Evolutionary conservation across 1,139 yeast species (phyloP).

Genomic region (Hanseniaspora uvarum): DNA sequence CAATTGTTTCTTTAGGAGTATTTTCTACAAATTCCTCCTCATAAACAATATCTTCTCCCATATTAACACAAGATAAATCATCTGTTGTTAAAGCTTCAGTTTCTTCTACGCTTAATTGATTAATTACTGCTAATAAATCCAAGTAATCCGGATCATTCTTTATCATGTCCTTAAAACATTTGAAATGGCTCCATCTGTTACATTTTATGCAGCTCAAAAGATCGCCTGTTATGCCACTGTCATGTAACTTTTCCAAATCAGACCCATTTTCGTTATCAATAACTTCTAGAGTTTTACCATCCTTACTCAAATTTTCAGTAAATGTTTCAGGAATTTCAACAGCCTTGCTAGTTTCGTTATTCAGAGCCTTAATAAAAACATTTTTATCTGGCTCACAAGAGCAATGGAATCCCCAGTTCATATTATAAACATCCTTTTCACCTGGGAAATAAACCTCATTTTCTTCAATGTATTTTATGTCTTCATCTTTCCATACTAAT

Average conservation of each 20-base stretch:
- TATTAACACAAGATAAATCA: constrained; percentile 20
- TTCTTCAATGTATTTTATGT: constrained; percentile 22
- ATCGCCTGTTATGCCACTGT: constrained; percentile 6
- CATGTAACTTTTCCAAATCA: neutral
- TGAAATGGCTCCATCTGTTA: constrained; percentile 31
- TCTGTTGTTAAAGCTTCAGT: constrained; percentile 21
- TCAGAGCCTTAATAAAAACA: neutral
- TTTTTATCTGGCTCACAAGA: constrained; percentile 21
- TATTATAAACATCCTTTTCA: constrained; percentile 23
- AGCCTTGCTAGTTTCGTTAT: constrained; percentile 8
- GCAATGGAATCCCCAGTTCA: constrained; percentile 30
- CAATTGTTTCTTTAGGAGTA: neutral
- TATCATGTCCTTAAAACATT: constrained; percentile 18
- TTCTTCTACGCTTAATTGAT: constrained; percentile 15
- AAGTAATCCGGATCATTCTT: constrained; percentile 1
- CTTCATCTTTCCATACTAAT: constrained; percentile 25
- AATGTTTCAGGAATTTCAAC: neutral
- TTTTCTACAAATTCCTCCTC: neutral
- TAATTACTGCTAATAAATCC: constrained; percentile 1
- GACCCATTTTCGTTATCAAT: neutral
- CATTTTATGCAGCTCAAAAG: constrained; percentile 30
- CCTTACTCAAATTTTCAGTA: neutral
- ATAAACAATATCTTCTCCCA: constrained; percentile 1
- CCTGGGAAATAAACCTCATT: constrained; percentile 23
- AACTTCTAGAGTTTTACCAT: neutral